A percentile compares a stretch with the other conserved stretches of the same genome.
Evolutionary conservation across 495 filamentous ascomycete species (phyloP).

Genomic region (Aspergillus sclerotioniger): DNA sequence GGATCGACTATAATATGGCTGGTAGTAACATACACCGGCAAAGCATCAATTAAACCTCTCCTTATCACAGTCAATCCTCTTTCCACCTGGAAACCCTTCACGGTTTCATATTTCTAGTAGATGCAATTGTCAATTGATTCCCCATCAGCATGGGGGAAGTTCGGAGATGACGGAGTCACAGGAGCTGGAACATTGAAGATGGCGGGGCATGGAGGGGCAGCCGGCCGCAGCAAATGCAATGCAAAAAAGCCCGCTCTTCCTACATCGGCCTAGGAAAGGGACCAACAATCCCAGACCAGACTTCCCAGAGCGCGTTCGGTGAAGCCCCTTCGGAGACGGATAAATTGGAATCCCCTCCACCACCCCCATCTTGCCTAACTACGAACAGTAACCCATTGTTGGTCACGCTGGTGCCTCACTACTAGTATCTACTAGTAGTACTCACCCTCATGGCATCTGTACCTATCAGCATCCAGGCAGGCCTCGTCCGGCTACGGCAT

Average conservation of each 20-base stretch:
- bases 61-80: neutral
- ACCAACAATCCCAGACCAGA: constrained; percentile 3
- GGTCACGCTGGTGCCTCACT: neutral
- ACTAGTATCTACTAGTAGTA: no score
- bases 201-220: constrained; percentile 42
- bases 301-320: constrained; percentile 22
- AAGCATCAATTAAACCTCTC: neutral
- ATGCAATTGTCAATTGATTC: neutral
- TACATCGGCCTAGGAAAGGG: constrained; percentile 13
- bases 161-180: constrained; percentile 19
- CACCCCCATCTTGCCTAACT: neutral
- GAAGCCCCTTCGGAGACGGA: constrained; percentile 19
- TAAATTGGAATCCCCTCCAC: constrained; percentile 2
- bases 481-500: neutral
- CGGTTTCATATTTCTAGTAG: no score
- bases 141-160: neutral
- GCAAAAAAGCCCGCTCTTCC: constrained; percentile 11
- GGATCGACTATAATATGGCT: neutral
- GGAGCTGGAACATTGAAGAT: constrained; percentile 14
- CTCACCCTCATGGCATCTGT: neutral
- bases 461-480: neutral
- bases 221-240: neutral
- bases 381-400: neutral
- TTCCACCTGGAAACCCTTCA: neutral
- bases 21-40: neutral